Evolutionary conservation across 2,329 filamentous ascomycete genomes (phyloP), one percentile per base, ranked within the genome.

Genomic region (Aphanocladium album): DNA sequence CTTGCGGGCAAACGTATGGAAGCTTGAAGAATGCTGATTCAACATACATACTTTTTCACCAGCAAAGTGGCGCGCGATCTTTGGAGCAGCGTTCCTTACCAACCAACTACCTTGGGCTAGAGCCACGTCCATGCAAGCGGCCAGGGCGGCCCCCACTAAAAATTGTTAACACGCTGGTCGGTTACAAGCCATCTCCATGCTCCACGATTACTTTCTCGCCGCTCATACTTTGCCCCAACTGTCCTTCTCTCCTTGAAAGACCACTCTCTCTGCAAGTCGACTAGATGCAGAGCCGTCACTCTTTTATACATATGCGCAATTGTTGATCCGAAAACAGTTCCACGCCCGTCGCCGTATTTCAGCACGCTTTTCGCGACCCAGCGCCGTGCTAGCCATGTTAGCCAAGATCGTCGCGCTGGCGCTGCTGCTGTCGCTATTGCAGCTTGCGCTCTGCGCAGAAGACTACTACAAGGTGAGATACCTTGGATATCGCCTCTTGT

Each of bases 391-490:
- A 71, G 75, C 71, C 64, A 85, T 87, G 84, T 77, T 83, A 72
- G 71, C 84, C 64, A 75, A 70, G 69, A 76, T 76, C 62, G 77
- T 79, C 69, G 74, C 79, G 63, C 72, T 85, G 70, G 73, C 78
- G 60, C 67, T 85, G 67, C 74, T 87, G 63, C 70, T 86, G 63
- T 76, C 79, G 49, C 69, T 87, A 14, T 69, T 80, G 62, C 83
- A 86, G 67, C 67, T 87, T 62, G 82, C 75, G 19, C 66, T 82
- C 60, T 85, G 83, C 72, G 79, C 79, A 43, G 82, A 93, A 70
- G 90, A 95, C 73, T 93, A 87, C 71, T 95, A 95, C 76, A 91
- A 92, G 75, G 89, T 89, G 73, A 14, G 57, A 9, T 27, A 3
- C n/a, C 21, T 43, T 21, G 41, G 57, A 71, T 53, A 8, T 41